Evolutionary conservation across 2,329 filamentous ascomycete species (phyloP), one percentile per base, ranked within the genome.

Genomic region (Coniochaeta sp.): DNA sequence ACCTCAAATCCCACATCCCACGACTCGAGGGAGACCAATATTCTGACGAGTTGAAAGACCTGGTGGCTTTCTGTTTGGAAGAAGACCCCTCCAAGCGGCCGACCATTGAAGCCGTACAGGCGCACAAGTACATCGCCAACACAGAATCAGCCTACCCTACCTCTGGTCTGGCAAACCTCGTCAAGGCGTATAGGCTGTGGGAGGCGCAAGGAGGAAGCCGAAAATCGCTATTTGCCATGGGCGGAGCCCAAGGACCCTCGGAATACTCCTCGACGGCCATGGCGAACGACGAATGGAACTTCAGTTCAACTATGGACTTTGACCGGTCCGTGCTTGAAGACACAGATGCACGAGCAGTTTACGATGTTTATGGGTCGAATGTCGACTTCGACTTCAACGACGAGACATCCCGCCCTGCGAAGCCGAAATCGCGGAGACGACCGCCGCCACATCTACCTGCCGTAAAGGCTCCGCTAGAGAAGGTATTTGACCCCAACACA

Each of bases 151-250:
- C 76, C 52, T 87, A 89, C 67, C 89, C 90, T 0, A 85, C 86
- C 0, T 81, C 81, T 0, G 81, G 79, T 5, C 79, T 93, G 2
- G 76, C 84, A 2, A 79, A 85, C 62, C 78, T 93, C 1, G 87
- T 93, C 11, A 83, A 85, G 64, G 86, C 84, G 14, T 93, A 89
- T 74, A 88, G 86, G 68, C 69, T 87, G 22, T 93, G 90, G 90
- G 89, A 93, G 71, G 81, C 86, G 8, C 82, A 85, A 65, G 90
- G 90, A 26, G 89, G 89, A 31, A 85, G 84, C 65, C 82, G 90
- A 54, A 84, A 83, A 63, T 88, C 86, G 17, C 75, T 89, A 0
- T 89, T 89, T 64, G 79, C 79, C 6, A 73, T 78, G 2, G 82
- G 82, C 24, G 86, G 85, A 61, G 85, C 84, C 1, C 82, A 85